Base-by-base conservation (phyloP, 129 eudicot species). In the Flaveria sonorensis region DNA sequence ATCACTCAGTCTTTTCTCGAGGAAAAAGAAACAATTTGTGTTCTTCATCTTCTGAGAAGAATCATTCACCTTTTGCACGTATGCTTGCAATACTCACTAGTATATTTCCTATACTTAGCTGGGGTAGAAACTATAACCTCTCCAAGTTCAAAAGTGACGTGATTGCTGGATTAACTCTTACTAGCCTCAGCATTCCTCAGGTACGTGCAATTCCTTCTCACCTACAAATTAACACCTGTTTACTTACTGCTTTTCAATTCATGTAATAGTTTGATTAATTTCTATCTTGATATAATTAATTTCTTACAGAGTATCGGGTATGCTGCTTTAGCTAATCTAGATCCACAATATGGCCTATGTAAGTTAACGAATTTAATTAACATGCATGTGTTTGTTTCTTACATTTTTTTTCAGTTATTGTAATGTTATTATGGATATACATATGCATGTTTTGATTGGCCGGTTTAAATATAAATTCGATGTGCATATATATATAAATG, bases 181-280 rank as follows among this genome's bases (percentile, higher is more conserved):
- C 96, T 62, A 87, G 96, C 47, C 92, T 89, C 70, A 71, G 89
- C 85, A 87, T 89, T 70, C 96, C 96, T 52, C 96, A 87, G 89
- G 95, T 78, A 71, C 42, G 68, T 40, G 21, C 24, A 14, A 9
- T 56, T 6, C 7, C 12, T 10, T 10, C 47, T 43, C 12, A 43
- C 10, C 47, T 7, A 43, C 13, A 10, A 7, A 43, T 8, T 28
- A 28, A 43, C 3, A 43, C 7, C 14, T 45, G 13, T 43, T 9
- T 43, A 43, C 48, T 32, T 32, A 32, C 7, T 32, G 39, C 39
- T 32, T 32, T 32, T 32, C 7, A 32, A 5, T 32, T 28, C 32
- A 28, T 32, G 39, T 32, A 32, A 32, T 4, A 32, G 7, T 32
- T 30, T 30, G 4, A 30, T 3, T 32, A 32, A 32, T 32, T 32